A percentile compares a stretch with the other conserved stretches of the same genome.
phyloP scores from a whole-genome alignment of 108 stramenopile genomes.

The Asterionellopsis glacialis region DNA sequence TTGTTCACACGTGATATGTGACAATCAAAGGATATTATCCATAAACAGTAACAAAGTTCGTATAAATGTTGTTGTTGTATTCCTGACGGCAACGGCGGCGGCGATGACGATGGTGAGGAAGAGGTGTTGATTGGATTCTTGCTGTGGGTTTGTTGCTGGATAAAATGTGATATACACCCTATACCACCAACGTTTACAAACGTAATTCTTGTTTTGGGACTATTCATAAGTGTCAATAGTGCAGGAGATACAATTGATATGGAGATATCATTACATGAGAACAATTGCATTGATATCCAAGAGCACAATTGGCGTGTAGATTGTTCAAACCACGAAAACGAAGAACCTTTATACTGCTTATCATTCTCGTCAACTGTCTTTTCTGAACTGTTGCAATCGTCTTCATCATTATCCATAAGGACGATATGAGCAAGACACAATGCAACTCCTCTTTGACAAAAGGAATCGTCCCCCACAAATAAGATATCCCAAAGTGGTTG shows the following conservation, averaged over 20 bases:
- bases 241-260: constrained; percentile 64
- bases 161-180: constrained; percentile 61
- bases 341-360: too few species aligned
- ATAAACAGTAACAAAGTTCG: constrained; percentile 87
- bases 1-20: constrained; percentile 22
- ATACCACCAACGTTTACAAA: constrained; percentile 70
- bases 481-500: constrained; percentile 33
- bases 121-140: constrained; percentile 9
- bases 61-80: constrained; percentile 67
- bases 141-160: constrained; percentile 16
- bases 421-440: constrained; percentile 45
- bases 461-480: constrained; percentile 43
- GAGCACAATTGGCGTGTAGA: constrained; percentile 54
- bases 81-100: constrained; percentile 4
- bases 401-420: constrained; percentile 25
- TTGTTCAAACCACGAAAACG: constrained; percentile 33
- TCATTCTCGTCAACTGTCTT: too few species aligned
- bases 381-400: too few species aligned
- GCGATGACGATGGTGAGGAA: constrained; percentile 9
- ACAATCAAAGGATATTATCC: constrained; percentile 82
- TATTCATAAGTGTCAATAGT: constrained; percentile 45
- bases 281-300: constrained; percentile 69
- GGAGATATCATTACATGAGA: constrained; percentile 42
- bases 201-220: constrained; percentile 43
- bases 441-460: constrained; percentile 45